Conservation (phyloP, 2,329 filamentous ascomycete species). For the Ascochyta viciae-villosae region DNA sequence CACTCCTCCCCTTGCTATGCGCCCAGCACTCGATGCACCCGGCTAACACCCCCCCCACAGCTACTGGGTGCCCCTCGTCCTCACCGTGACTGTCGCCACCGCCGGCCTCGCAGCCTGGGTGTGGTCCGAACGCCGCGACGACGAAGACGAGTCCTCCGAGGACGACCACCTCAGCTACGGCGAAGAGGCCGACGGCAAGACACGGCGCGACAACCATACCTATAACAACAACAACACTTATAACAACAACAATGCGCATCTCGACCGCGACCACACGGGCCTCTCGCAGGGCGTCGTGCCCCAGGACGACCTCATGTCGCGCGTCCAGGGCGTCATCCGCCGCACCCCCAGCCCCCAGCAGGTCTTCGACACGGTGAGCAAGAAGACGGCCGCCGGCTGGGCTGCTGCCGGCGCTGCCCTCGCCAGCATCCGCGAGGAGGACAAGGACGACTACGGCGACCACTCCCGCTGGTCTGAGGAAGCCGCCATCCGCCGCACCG, state of each 20-base stretch:
- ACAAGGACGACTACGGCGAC: conserved; percentile 79
- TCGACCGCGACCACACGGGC: conserved; percentile 25
- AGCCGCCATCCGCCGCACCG: conserved; percentile 69
- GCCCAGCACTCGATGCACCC: too few species aligned
- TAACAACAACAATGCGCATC: background rate
- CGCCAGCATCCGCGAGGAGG: conserved; percentile 83
- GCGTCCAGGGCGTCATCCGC: conserved; percentile 81
- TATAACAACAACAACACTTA: too few species aligned
- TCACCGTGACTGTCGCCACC: conserved; percentile 88
- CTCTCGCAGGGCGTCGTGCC: conserved; percentile 36
- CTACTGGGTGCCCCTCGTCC: conserved; percentile 79
- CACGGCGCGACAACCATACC: background rate
- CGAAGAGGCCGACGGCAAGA: conserved; percentile 40
- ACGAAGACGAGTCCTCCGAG: conserved; percentile 71
- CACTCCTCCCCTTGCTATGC: too few species aligned
- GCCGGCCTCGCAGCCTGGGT: conserved; percentile 89
- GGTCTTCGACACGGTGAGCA: conserved; percentile 82
- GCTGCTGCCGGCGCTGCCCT: conserved; percentile 85
- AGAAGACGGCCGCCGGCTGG: conserved; percentile 79
- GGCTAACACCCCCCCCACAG: conserved; percentile 4
- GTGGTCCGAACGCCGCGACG: conserved; percentile 85
- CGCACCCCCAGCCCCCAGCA: conserved; percentile 88
- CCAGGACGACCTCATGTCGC: conserved; percentile 69
- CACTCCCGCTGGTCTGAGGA: conserved; percentile 94
- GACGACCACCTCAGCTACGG: conserved; percentile 51